Base-by-base conservation (phyloP, 257 asterid species). In the Ilex asprella region DNA sequence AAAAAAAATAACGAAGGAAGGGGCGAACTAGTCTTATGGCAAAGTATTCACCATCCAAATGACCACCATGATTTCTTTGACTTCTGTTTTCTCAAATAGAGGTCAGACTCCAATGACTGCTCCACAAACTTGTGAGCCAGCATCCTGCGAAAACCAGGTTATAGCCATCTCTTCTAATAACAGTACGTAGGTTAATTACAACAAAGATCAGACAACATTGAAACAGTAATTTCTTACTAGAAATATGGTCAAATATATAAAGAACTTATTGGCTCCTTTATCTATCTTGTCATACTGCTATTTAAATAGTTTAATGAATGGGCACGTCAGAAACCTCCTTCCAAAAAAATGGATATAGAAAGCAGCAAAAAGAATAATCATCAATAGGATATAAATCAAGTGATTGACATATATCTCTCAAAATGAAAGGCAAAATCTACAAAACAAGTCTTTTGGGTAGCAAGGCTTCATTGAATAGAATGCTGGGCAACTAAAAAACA, bases 91-190 rank as follows among this genome's bases (percentile, higher is more conserved):
- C 67, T 85, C 39, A 67, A 73, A 78, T 75, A 67, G 50, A 70
- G 67, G 63, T 78, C 95, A 30, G 95, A 80, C 61, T 76, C 91
- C 31, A 62, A 70, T 13, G 97, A 85, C 73, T 89, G 90, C 75
- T 83, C 81, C 62, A 92, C 99, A 76, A 92, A 75, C 75, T 92
- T 92, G 81, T 92, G 99, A 63, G 97, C 99, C 82, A 92, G 74
- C 99, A 92, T 86, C 88, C 99, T 92, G 83, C 61, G 60, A 77
- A 59, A 61, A 63, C 70, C 58, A 39, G 41, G 56, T 75, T 64
- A 61, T 31, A 64, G 57, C 46, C 21, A 50, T 61, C 60, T 67
- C 31, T 55, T 14, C n/a, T 30, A 57, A 56, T 56, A 68, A 35
- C 49, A 57, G 67, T 6, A 49, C 11, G 57, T 21, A 53, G 11